Evolutionary conservation across 306 rosid species (phyloP).

Genomic region (Senna siamea): DNA sequence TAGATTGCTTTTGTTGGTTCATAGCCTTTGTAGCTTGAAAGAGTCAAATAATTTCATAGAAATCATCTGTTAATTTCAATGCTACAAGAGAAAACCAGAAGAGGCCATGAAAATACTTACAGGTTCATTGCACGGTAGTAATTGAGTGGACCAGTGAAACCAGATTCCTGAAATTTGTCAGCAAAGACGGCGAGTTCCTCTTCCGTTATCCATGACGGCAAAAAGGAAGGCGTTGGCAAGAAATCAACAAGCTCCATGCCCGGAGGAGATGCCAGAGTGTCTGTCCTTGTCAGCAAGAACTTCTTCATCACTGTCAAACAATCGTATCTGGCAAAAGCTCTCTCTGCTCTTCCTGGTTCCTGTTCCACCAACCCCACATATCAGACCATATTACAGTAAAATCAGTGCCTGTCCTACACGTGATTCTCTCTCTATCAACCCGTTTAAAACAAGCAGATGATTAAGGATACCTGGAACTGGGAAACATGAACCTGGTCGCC

Average conservation of each 20-base stretch:
- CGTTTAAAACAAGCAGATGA: not conserved
- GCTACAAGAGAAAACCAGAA: not conserved
- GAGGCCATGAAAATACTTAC: conserved; percentile 48
- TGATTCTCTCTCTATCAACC: too few species aligned
- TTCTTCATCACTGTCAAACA: conserved; percentile 75
- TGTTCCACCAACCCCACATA: conserved; percentile 39
- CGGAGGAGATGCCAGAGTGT: conserved; percentile 50
- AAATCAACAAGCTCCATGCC: conserved; percentile 76
- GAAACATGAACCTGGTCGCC: conserved; percentile 60
- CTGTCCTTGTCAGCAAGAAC: conserved; percentile 44
- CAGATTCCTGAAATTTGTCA: conserved; percentile 75
- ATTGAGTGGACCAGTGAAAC: conserved; percentile 83
- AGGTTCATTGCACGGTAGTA: conserved; percentile 73
- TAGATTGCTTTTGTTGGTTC: too few species aligned
- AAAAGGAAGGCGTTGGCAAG: conserved; percentile 58
- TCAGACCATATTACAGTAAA: not conserved
- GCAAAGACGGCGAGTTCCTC: conserved; percentile 72
- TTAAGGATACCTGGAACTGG: conserved; percentile 71
- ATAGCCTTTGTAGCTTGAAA: not conserved
- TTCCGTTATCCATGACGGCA: conserved; percentile 77
- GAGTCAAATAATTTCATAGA: not conserved
- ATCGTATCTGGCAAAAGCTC: conserved; percentile 80
- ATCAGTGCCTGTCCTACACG: too few species aligned
- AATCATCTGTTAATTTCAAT: not conserved
- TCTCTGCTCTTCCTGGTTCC: conserved; percentile 86